Evolutionary conservation across 2,329 filamentous ascomycete species (phyloP), one percentile per base, ranked within the genome.

Genomic region (Domatiomyces catenatus): DNA sequence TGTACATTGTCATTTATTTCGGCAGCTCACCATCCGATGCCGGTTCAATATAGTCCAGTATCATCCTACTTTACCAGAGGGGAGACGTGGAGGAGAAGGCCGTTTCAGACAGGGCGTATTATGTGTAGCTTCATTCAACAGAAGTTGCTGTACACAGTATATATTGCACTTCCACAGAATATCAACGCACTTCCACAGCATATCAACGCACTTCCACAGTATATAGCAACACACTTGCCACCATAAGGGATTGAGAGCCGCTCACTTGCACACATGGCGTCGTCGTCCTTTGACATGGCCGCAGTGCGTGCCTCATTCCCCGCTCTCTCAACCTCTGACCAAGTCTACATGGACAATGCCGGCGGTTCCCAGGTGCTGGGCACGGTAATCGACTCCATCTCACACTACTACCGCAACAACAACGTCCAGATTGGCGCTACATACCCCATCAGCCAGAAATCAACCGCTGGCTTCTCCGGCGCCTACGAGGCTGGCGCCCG

Each of bases 371-470:
- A 89, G 60, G 73, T 78, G 1, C 67, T 89, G 2, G 76, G 75
- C 22, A 70, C 74, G 15, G 85, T 86, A 15, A 79, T 83, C 52
- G 75, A 83, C 50, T 74, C 76, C 1, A 79, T 89, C 50, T 70
- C 71, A 1, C 71, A 79, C 20, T 88, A 89, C 58, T 72, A 88
- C 7, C 69, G 74, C 39, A 74, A 73, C 24, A 81, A 73, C 54
- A 88, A 89, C 57, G 84, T 88, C 43, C 85, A 90, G 63, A 74
- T 88, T 0, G 84, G 84, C 18, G 83, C 82, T 2, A 79, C 76
- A 0, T 89, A 90, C 62, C 68, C 70, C 4, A 71, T 77, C 1
- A 76, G 79, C 8, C 68, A 75, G 55, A 66, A 70, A 42, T 80
- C 83, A 0, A 84, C 78, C 1, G 66, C 70, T 18, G 70, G 73